Base-by-base conservation (phyloP, 2,329 filamentous ascomycete species). In the Ceratocystis cacaofunesta region DNA sequence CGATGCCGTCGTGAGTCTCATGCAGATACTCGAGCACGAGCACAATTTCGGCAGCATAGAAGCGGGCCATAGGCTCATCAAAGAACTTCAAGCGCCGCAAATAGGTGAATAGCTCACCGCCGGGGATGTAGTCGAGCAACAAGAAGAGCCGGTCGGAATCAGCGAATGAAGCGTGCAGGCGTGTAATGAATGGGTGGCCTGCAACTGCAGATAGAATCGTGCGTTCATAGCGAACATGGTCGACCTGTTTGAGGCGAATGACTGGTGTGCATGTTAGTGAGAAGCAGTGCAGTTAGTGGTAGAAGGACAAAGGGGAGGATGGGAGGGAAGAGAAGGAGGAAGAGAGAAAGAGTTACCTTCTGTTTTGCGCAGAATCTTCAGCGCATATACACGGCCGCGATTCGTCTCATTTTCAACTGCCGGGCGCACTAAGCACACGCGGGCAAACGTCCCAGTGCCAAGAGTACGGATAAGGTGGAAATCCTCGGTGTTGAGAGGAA, bases 61-160 rank as follows among this genome's bases (percentile, higher is more conserved):
- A 92, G 68, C 87, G 86, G 8, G 88, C 86, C 61, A 85, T 88
- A 60, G 83, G 78, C 73, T 92, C 89, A 72, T 90, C 87, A 75
- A 94, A 94, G 68, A 88, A 85, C 68, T 88, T 83, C 69, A 87
- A 84, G 74, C 88, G 85, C 69, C 89, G 84, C 58, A 94, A 79
- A 72, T 92, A 92, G 71, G 85, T 90, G 74, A 94, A 92, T 48
- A 94, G 84, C 77, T 94, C 89, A 73, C 89, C 89, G 65, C 89
- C 89, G 63, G 88, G 89, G 69, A 90, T 86, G 74, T 91, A 92
- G 75, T 91, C 88, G 71, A 92, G 85, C 69, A 92, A 81, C 82
- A 92, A 88, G 73, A 92, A 92, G 55, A 92, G 78, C 19, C 86
- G 89, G 71, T 91, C 87, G 70, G 79, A 78, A 75, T 92, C 89